A percentile compares a stretch with the other conserved stretches of the same genome.
Conservation (phyloP, 805 yeast species). For the Candida pini region DNA sequence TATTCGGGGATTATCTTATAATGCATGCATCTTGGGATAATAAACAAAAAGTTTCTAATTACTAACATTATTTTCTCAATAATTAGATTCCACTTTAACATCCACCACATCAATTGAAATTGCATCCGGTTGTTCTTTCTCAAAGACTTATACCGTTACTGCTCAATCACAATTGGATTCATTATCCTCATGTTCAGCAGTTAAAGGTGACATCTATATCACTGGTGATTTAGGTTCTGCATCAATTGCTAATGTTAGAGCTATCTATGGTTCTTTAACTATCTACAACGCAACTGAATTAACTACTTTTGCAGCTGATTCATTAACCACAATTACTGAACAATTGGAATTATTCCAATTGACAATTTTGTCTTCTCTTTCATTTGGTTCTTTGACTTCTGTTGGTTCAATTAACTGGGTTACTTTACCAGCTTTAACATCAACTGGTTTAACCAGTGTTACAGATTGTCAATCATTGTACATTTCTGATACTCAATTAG, state of each 20-base stretch:
- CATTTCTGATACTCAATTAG: slow-evolving; percentile 70
- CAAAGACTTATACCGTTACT: slow-evolving; percentile 61
- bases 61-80: slow-evolving; percentile 4
- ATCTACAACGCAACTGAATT: slow-evolving; percentile 63
- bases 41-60: too few species aligned
- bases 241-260: slow-evolving; percentile 68
- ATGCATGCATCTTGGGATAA: too few species aligned
- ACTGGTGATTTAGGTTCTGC: slow-evolving; percentile 59
- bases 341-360: slow-evolving; percentile 54
- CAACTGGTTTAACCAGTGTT: slow-evolving; percentile 69
- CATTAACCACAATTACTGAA: slow-evolving; percentile 70
- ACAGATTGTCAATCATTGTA: slow-evolving; percentile 64
- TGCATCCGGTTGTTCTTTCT: slow-evolving; percentile 62
- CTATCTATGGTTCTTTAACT: slow-evolving; percentile 69
- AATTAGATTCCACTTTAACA: slow-evolving; percentile 46
- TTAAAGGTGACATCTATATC: slow-evolving; percentile 74
- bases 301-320: slow-evolving; percentile 68
- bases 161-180: slow-evolving; percentile 73
- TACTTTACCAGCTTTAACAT: slow-evolving; percentile 79
- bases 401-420: slow-evolving; percentile 77
- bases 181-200: slow-evolving; percentile 67
- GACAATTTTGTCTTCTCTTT: slow-evolving; percentile 60
- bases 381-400: slow-evolving; percentile 72
- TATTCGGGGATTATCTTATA: not conserved
- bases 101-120: slow-evolving; percentile 42